Percentiles rank a stretch among this genome's conserved stretches.
phyloP scores from a whole-genome alignment of 176 grass and related monocot genomes.

The Triticum turgidum region DNA sequence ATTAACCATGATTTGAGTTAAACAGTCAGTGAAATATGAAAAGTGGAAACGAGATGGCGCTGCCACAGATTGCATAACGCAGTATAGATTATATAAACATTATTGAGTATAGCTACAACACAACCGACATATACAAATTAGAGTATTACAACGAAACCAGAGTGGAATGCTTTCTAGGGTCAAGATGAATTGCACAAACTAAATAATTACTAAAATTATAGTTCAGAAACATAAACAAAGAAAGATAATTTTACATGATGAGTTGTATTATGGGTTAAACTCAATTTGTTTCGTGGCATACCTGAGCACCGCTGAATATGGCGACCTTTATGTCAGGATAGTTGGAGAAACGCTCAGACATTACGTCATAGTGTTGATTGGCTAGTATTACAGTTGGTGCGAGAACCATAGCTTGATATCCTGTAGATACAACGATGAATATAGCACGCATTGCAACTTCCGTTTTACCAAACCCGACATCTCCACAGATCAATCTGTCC shows the following conservation, averaged over 20 bases:
- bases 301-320: conserved; percentile 82
- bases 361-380: conserved; percentile 90
- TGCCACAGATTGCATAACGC: neutral
- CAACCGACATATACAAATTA: neutral
- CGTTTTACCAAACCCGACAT: conserved; percentile 99
- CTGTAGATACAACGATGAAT: conserved; percentile 79
- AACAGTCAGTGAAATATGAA: conserved; percentile 8
- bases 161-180: neutral
- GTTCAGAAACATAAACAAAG: neutral
- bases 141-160: conserved; percentile 4
- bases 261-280: neutral
- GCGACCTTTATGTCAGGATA: conserved; percentile 87
- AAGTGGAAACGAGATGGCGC: neutral
- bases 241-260: neutral
- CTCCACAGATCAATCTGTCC: conserved; percentile 97
- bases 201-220: neutral
- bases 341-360: conserved; percentile 77
- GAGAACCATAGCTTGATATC: conserved; percentile 93
- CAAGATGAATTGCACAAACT: conserved; percentile 5
- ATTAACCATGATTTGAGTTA: conserved; percentile 9
- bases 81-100: neutral
- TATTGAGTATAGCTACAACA: conserved; percentile 11
- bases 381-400: conserved; percentile 87
- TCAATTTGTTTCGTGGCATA: conserved; percentile 28
- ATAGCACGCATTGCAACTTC: conserved; percentile 93